These are phyloP conservation scores for Physcomitrellopsis africana DNA, from an alignment of 225 moss, liverwort and hornwort species.

Conservation along the genomic window DNA sequence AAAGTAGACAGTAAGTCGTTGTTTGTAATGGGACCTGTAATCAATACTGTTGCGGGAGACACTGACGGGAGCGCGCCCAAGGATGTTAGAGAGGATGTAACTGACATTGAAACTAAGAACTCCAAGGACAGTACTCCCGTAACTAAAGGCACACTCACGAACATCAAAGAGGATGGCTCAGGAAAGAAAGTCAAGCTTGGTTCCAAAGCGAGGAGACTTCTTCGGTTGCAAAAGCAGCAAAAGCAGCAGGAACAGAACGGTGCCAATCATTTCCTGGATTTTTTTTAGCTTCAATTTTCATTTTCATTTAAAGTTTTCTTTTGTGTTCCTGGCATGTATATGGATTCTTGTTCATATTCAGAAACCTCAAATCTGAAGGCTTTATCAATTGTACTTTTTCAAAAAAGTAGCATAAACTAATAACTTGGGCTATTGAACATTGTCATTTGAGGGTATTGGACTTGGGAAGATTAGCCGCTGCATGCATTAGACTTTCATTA, in stretches of 20 bases:
- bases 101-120: slow-evolving; percentile 16
- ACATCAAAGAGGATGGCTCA: slow-evolving; percentile 10
- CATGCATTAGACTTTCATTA: background rate
- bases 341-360: too few relatives aligned
- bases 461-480: background rate
- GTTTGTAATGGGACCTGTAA: slow-evolving; percentile 35
- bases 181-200: slow-evolving; percentile 51
- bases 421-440: background rate
- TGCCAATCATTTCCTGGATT: slow-evolving; percentile 10
- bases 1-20: slow-evolving; percentile 11
- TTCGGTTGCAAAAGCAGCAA: slow-evolving; percentile 55
- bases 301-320: background rate
- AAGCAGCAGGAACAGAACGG: slow-evolving; percentile 47
- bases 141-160: background rate
- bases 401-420: background rate
- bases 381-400: background rate
- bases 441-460: background rate
- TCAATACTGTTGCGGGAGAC: slow-evolving; percentile 29
- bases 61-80: slow-evolving; percentile 29
- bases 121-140: slow-evolving; percentile 15
- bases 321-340: too few relatives aligned
- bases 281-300: background rate
- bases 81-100: slow-evolving; percentile 21
- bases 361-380: background rate
- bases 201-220: slow-evolving; percentile 59